phyloP scores from a whole-genome alignment of 2,329 filamentous ascomycete species.

The Exophiala mesophila region DNA sequence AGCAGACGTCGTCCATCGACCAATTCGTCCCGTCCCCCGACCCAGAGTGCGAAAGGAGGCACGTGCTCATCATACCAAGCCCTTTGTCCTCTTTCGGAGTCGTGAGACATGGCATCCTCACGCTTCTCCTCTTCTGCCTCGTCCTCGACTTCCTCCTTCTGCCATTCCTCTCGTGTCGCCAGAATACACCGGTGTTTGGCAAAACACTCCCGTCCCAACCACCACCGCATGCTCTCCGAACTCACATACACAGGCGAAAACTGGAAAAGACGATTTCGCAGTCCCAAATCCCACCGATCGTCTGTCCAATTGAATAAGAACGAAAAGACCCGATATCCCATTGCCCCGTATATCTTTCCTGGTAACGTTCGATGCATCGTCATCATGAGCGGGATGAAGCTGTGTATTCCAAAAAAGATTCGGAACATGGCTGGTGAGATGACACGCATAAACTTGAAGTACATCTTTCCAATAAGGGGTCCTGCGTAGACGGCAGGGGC shows the following conservation, averaged over 20 bases:
- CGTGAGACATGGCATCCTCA: constrained; percentile 11
- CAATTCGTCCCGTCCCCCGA: constrained; percentile 74
- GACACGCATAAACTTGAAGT: constrained; percentile 85
- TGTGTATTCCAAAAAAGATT: constrained; percentile 81
- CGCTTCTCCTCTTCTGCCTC: constrained; percentile 13
- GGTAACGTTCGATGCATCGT: constrained; percentile 66
- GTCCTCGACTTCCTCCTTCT: constrained; percentile 51
- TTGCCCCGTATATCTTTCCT: constrained; percentile 65
- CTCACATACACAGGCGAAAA: constrained; percentile 89
- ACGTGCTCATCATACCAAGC: constrained; percentile 79
- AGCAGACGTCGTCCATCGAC: constrained; percentile 76
- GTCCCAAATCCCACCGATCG: constrained; percentile 71
- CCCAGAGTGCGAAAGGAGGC: constrained; percentile 84
- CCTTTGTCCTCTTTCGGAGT: constrained; percentile 30
- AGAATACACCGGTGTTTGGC: constrained; percentile 81
- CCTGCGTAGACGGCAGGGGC: constrained; percentile 89
- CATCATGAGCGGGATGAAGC: constrained; percentile 94
- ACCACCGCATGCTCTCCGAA: constrained; percentile 90
- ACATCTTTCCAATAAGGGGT: constrained; percentile 75
- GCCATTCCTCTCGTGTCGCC: constrained; percentile 67
- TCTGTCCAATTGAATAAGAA: constrained; percentile 90
- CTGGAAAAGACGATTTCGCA: constrained; percentile 80
- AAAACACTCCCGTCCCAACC: constrained; percentile 84
- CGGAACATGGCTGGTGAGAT: constrained; percentile 74
- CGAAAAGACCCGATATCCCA: constrained; percentile 84